These are phyloP conservation scores for Lanmaoa pseudosensibilis DNA, from an alignment of 768 basidiomycete species.

Conservation along the genomic window DNA sequence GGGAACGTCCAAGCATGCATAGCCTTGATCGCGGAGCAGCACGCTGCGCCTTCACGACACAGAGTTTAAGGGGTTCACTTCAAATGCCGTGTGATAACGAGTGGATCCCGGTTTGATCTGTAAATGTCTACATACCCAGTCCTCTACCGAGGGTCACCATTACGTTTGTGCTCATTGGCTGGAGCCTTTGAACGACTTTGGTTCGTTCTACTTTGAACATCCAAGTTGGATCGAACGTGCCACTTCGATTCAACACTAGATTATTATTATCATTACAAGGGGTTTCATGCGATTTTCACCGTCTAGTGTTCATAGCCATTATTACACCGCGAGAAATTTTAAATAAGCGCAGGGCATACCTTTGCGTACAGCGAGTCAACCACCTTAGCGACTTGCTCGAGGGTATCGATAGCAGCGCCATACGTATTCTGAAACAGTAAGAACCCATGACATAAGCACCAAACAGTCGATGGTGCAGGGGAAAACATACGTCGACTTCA, in stretches of 20 bases:
- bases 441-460: slow-evolving; percentile 4
- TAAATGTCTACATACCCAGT: background rate
- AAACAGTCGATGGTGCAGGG: background rate
- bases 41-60: background rate
- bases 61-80: background rate
- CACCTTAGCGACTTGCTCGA: slow-evolving; percentile 91
- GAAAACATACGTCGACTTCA: slow-evolving; percentile 71
- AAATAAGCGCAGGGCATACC: slow-evolving; percentile 34
- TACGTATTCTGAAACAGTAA: slow-evolving; percentile 67
- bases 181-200: background rate
- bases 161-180: background rate
- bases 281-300: slow-evolving; percentile 41
- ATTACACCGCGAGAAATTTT: background rate
- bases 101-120: background rate
- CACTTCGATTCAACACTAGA: background rate
- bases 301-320: slow-evolving; percentile 30
- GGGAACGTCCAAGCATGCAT: background rate
- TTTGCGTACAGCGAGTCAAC: slow-evolving; percentile 92
- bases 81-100: background rate
- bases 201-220: background rate
- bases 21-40: background rate
- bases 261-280: background rate
- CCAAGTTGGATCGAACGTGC: background rate
- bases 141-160: background rate
- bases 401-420: slow-evolving; percentile 82